These are phyloP conservation scores for Bipolaris bicolor DNA, from an alignment of 2,329 filamentous ascomycete species.

Conservation along the genomic window DNA sequence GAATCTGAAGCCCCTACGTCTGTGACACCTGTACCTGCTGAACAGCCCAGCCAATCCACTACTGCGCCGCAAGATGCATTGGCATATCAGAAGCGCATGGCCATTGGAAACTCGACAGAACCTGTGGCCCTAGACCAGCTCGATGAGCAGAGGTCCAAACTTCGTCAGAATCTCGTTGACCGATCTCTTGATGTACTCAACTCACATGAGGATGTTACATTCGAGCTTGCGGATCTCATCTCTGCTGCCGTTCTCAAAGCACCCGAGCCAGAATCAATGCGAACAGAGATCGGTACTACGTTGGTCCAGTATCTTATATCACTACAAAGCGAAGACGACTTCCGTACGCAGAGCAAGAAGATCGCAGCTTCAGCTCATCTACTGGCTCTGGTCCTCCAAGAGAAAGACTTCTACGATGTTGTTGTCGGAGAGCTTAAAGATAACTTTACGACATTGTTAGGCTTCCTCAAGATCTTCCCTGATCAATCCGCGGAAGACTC, in stretches of 20 bases:
- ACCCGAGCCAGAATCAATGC: constrained; percentile 63
- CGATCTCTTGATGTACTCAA: constrained; percentile 89
- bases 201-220: constrained; percentile 84
- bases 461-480: constrained; percentile 75
- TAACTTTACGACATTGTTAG: constrained; percentile 75
- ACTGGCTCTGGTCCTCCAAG: constrained; percentile 84
- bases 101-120: constrained; percentile 42
- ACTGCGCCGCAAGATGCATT: constrained; percentile 31
- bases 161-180: constrained; percentile 82
- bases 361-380: constrained; percentile 92
- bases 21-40: constrained; percentile 28
- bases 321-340: constrained; percentile 63
- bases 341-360: constrained; percentile 65
- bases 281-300: constrained; percentile 79
- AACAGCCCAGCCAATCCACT: constrained; percentile 18
- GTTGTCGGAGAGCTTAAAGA: constrained; percentile 77
- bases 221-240: constrained; percentile 89
- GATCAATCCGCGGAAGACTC: constrained; percentile 74
- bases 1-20: constrained; percentile 19
- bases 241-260: constrained; percentile 70
- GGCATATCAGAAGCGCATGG: constrained; percentile 44
- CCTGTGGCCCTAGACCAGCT: constrained; percentile 76
- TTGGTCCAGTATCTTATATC: constrained; percentile 83
- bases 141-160: constrained; percentile 72
- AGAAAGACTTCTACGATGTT: constrained; percentile 78